Evolutionary conservation across 129 eudicot species (phyloP), one percentile per base, ranked within the genome.

Genomic region (Saussurea involucrata): DNA sequence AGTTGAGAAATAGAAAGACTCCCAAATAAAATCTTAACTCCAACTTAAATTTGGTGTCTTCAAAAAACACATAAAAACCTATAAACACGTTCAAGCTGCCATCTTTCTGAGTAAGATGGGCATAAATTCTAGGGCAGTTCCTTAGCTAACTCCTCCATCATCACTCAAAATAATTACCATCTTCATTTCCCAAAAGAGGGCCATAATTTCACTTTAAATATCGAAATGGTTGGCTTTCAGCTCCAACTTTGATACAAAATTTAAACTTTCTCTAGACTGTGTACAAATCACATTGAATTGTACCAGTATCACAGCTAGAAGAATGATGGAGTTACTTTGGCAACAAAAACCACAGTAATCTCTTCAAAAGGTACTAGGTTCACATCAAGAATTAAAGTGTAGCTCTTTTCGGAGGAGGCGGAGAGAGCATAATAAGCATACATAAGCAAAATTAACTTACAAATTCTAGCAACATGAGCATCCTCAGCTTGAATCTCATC

Each of bases 401-500:
- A 63, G 71, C 68, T 32, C 70, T 74, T 63, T 63, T 24, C 21
- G 15, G 15, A 13, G 4, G 49, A 13, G 24, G 10, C 20, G 15
- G 46, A 68, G 29, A 6, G 2, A 34, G 18, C 11, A 69, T 8
- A 34, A 36, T 3, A 55, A 6, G 4, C 13, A 66, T 37, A 79
- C 10, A 63, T 40, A 36, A 42, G 24, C 22, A 24, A 22, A 57
- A 15, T 24, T 11, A 40, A 82, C 98, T 75, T 85, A 94, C 98
- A 70, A 9, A 94, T 94, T 66, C 98, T 85, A 40, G 99, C 96
- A 68, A 95, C 94, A 79, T 86, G 90, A 24, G 97, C 91, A 78
- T 95, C 96, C 83, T 92, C 88, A 0, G 86, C 80, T 67, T 95
- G 99, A 82, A 95, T 95, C 79, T 92, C 94, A 46, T 95, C 99